phyloP scores from a whole-genome alignment of 1,139 yeast genomes.

The Pichia sp. region DNA sequence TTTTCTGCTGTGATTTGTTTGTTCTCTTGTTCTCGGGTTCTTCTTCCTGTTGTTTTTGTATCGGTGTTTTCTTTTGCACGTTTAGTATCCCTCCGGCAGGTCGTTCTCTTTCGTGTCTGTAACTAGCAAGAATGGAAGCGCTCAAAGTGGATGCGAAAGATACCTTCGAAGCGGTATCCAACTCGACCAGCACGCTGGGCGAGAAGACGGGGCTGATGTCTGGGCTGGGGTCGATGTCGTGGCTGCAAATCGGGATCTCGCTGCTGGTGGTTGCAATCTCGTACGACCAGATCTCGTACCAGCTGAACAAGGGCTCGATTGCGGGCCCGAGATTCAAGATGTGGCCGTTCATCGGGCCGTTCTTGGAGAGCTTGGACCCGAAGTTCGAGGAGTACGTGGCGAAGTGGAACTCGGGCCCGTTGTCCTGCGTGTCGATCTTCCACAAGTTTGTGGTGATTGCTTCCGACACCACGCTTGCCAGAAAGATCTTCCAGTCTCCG shows the following conservation, averaged over 20 bases:
- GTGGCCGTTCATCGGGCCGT: constrained; percentile 96
- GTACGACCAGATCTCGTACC: constrained; percentile 79
- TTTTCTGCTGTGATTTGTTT: not conserved
- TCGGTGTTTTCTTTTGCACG: not conserved
- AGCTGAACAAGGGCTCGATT: constrained; percentile 74
- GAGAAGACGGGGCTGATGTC: constrained; percentile 4
- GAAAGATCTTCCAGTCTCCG: constrained; percentile 84
- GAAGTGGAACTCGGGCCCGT: constrained; percentile 92
- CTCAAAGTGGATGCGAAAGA: constrained; percentile 2
- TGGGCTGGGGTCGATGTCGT: constrained; percentile 28
- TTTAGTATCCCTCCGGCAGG: no score
- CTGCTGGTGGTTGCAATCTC: constrained; percentile 49
- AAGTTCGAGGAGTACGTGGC: constrained; percentile 89
- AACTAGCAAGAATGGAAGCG: constrained; percentile 8
- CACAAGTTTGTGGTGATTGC: constrained; percentile 98
- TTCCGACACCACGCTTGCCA: constrained; percentile 80
- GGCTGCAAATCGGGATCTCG: constrained; percentile 52
- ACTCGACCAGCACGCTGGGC: constrained; percentile 4
- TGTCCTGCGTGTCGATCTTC: constrained; percentile 94
- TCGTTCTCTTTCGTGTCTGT: not conserved
- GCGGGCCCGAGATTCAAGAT: constrained; percentile 85
- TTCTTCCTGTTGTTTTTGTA: not conserved
- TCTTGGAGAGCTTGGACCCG: constrained; percentile 91
- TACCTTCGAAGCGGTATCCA: constrained; percentile 5
- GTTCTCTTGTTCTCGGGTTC: not conserved